Evolutionary conservation across 2,329 filamentous ascomycete species (phyloP).

Genomic region (Colletotrichum sp.): DNA sequence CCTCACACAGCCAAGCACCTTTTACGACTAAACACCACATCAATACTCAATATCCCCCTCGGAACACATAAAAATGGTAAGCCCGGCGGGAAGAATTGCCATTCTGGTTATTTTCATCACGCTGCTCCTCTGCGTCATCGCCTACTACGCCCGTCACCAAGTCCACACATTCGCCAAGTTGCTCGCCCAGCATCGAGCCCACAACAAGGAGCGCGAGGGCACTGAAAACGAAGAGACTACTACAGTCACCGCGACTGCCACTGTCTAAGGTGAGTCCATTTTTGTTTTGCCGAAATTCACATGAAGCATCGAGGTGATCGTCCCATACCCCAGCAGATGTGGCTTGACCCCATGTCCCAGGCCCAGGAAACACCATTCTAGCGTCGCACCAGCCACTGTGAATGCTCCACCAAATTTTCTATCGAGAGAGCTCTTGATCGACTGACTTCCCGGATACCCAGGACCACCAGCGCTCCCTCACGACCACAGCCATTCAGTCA

Average conservation of each 20-base stretch:
- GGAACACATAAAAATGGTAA: conserved; percentile 23
- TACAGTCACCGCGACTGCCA: background rate
- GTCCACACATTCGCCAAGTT: conserved; percentile 32
- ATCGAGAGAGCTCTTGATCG: conserved; percentile 8
- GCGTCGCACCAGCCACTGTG: conserved; percentile 17
- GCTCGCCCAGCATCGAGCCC: conserved; percentile 2
- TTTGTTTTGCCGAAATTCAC: background rate
- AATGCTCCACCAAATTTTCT: conserved; percentile 17
- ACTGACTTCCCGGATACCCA: background rate
- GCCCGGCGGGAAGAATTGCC: conserved; percentile 33
- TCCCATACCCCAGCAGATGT: background rate
- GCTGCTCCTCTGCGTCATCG: conserved; percentile 29
- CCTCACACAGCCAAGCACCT: background rate
- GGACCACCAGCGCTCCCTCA: conserved; percentile 12
- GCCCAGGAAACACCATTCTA: background rate
- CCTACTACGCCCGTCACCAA: conserved; percentile 31
- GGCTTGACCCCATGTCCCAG: conserved; percentile 7
- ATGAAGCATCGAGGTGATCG: background rate
- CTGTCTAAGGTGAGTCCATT: conserved; percentile 1
- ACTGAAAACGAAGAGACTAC: background rate
- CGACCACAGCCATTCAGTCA: background rate
- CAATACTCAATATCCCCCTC: background rate
- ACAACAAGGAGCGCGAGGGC: background rate
- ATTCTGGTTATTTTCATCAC: conserved; percentile 36
- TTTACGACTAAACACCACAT: too few species aligned